phyloP scores from a whole-genome alignment of 73 alveolate species.

The Tetrahymena elliotti region DNA sequence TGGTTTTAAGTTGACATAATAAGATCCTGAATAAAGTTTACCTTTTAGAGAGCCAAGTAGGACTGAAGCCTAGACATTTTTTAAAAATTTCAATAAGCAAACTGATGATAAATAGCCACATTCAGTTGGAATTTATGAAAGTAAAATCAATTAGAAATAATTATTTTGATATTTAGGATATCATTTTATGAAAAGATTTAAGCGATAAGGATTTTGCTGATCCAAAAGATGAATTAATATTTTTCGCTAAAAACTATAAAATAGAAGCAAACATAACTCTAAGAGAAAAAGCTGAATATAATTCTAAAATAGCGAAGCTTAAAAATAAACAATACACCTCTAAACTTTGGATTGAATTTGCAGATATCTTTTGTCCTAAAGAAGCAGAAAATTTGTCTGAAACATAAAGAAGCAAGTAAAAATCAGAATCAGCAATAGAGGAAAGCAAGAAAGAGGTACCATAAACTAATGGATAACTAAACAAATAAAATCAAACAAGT shows the following conservation, averaged over 20 bases:
- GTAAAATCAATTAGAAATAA: too few relatives aligned
- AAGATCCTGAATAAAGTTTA: not conserved
- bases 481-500: not conserved
- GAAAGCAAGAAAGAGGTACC: not conserved
- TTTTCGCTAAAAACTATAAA: not conserved
- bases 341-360: not conserved
- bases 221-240: not conserved
- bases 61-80: not conserved
- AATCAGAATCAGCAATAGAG: not conserved
- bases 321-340: not conserved
- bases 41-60: not conserved
- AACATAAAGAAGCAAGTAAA: not conserved
- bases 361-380: not conserved
- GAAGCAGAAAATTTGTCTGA: not conserved
- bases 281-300: not conserved
- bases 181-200: not conserved
- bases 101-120: not conserved
- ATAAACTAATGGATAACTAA: not conserved
- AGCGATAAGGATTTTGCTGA: not conserved
- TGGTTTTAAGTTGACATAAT: not conserved
- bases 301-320: not conserved
- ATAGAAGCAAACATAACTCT: not conserved
- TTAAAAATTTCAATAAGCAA: not conserved
- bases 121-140: not conserved
- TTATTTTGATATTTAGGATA: too few relatives aligned